phyloP scores from a whole-genome alignment of 805 yeast genomes.

The Starmera dryadoides region DNA sequence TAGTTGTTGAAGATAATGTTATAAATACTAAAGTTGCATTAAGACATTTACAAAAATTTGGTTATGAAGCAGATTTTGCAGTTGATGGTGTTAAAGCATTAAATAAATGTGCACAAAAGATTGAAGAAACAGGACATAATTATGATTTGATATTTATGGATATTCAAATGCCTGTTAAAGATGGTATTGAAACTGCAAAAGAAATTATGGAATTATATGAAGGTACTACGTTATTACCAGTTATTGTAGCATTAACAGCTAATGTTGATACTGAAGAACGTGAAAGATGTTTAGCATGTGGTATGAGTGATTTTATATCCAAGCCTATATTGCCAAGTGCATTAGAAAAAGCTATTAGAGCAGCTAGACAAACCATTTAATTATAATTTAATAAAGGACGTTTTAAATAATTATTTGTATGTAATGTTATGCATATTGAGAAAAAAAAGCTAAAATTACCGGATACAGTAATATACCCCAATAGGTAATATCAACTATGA shows the following conservation, averaged over 20 bases:
- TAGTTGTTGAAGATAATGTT: constrained; percentile 91
- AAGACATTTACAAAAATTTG: constrained; percentile 65
- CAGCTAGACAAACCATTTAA: constrained; percentile 1
- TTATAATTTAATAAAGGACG: too few relatives aligned
- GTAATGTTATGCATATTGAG: too few relatives aligned
- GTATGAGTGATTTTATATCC: constrained; percentile 46
- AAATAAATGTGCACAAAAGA: constrained; percentile 79
- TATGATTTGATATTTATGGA: constrained; percentile 93
- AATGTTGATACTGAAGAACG: constrained; percentile 52
- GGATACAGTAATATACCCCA: too few relatives aligned
- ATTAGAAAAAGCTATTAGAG: constrained; percentile 17
- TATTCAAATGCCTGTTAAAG: constrained; percentile 87
- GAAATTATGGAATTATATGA: constrained; percentile 46
- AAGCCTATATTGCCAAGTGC: constrained; percentile 45
- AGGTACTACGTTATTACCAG: constrained; percentile 68
- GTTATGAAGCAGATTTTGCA: constrained; percentile 54
- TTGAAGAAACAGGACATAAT: constrained; percentile 36
- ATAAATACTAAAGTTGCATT: constrained; percentile 59
- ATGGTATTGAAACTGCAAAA: constrained; percentile 89
- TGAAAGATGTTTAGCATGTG: constrained; percentile 36
- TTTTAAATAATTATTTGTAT: too few relatives aligned
- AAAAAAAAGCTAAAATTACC: too few relatives aligned
- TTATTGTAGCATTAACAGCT: constrained; percentile 92
- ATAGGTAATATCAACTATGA: too few relatives aligned
- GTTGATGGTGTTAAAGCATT: constrained; percentile 89